These are phyloP conservation scores for Chlorella vulgaris DNA, from an alignment of 139 green algal genomes.

Conservation along the genomic window DNA sequence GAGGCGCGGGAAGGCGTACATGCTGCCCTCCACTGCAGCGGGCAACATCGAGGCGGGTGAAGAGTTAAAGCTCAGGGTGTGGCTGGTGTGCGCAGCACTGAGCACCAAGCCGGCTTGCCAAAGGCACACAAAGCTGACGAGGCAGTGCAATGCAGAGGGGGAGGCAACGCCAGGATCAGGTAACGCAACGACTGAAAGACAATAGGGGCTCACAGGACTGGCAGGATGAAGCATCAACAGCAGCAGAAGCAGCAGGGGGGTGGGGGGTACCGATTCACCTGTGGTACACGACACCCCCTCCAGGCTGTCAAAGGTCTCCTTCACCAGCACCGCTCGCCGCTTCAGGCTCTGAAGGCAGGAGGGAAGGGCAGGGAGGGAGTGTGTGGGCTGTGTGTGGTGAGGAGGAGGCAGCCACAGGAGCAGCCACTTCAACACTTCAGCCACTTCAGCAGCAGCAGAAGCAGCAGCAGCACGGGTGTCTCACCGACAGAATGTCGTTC, in stretches of 20 bases:
- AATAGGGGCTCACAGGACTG: too few species aligned
- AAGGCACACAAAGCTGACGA: too few species aligned
- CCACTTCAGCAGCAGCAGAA: not conserved
- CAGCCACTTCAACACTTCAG: not conserved
- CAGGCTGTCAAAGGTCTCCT: conserved; percentile 78
- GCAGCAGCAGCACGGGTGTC: not conserved
- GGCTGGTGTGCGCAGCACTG: too few species aligned
- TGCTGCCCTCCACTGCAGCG: conserved; percentile 33
- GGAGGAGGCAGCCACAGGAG: too few species aligned
- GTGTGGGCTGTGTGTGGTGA: too few species aligned
- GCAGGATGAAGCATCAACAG: too few species aligned
- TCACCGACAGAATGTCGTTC: conserved; percentile 39
- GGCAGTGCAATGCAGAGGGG: too few species aligned
- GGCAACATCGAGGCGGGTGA: not conserved
- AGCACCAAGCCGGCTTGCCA: too few species aligned
- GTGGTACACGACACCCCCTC: conserved; percentile 88
- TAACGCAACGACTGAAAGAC: too few species aligned
- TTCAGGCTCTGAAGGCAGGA: conserved; percentile 67
- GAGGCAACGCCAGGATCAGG: too few species aligned
- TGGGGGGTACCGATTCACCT: too few species aligned
- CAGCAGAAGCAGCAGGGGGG: not conserved
- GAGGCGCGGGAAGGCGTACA: conserved; percentile 76
- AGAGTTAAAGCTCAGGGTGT: not conserved
- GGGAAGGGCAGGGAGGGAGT: not conserved
- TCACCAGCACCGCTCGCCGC: conserved; percentile 78